Base-by-base conservation (phyloP, 495 filamentous ascomycete species). In the Neurospora sp. region DNA sequence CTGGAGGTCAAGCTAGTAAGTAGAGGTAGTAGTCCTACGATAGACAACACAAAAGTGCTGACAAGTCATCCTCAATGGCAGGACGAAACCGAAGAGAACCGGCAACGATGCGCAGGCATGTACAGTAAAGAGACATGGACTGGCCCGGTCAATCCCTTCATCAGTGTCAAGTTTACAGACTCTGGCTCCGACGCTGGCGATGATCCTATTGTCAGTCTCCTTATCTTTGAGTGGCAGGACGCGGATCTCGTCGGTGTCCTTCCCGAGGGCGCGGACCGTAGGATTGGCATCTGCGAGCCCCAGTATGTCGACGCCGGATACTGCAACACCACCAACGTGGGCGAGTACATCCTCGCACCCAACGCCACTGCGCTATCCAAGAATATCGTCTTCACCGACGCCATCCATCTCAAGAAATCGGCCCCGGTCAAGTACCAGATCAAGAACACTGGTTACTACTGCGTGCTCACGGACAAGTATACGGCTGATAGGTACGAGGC, bases 71-170 rank as follows among this genome's bases (percentile, higher is more conserved):
- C 14, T 17, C 65, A 61, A 71, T 40, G 37, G 35, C 78, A 94
- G 91, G 89, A 91, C 80, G 86, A 96, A 79, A 89, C 90, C 75
- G 88, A 92, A 44, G 86, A 90, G 39, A 91, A 93, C 81, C 83
- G 88, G 75, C 93, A 97, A 83, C 88, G 91, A 90, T 99, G 96
- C 83, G 90, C 93, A 79, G 96, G 96, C 82, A 98, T 99, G 96
- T 99, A 98, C 83, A 94, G 90, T 81, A 90, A 87, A 78, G 93
- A 90, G 76, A 83, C 91, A 22, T 99, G 96, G 96, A 93, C 94
- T 74, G 96, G 96, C 76, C 88, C 87, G 40, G 86, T 93, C 70
- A 93, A 98, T 73, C 96, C 96, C 10, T 94, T 91, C 83, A 97
- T 99, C 80, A 84, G 90, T 73, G 88, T 91, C 74, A 94, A 91